Evolutionary conservation across 2,329 filamentous ascomycete genomes (phyloP).

Genomic region (Colletotrichum sp.): DNA sequence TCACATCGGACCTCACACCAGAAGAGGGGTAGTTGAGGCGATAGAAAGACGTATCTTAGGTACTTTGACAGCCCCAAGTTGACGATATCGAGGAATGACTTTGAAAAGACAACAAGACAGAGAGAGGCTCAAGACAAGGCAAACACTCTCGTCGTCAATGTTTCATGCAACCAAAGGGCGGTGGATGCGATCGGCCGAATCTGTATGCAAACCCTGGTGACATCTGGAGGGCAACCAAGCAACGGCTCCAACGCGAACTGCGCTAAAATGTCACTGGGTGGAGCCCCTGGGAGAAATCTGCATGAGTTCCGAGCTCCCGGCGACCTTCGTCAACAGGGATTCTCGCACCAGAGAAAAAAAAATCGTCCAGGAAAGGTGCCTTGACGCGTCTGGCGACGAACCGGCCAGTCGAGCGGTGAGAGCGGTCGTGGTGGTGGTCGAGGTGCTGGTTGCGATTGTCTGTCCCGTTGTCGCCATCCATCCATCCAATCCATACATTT

Average conservation of each 20-base stretch:
- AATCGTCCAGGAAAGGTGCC: background rate
- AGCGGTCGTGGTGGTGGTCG: background rate
- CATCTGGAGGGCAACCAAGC: background rate
- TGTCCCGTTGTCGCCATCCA: background rate
- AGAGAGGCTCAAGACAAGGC: background rate
- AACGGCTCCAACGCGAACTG: slow-evolving; percentile 5
- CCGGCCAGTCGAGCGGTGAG: slow-evolving; percentile 7
- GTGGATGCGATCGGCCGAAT: slow-evolving; percentile 20
- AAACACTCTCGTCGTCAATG: slow-evolving; percentile 7
- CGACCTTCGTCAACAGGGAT: background rate
- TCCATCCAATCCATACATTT: background rate
- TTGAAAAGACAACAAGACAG: background rate
- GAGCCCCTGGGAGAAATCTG: slow-evolving; percentile 2
- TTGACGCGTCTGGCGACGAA: slow-evolving; percentile 14
- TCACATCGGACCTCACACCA: background rate
- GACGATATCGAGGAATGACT: background rate
- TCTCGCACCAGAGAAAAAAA: background rate
- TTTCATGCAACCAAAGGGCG: slow-evolving; percentile 17
- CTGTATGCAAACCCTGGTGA: background rate
- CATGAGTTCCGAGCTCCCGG: slow-evolving; percentile 13
- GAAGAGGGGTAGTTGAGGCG: background rate
- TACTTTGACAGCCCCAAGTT: background rate
- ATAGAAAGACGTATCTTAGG: background rate
- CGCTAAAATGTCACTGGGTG: slow-evolving; percentile 16
- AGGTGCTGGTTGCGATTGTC: background rate